These are phyloP conservation scores for Nissolia schottii DNA, from an alignment of 306 rosid species.

Conservation along the genomic window DNA sequence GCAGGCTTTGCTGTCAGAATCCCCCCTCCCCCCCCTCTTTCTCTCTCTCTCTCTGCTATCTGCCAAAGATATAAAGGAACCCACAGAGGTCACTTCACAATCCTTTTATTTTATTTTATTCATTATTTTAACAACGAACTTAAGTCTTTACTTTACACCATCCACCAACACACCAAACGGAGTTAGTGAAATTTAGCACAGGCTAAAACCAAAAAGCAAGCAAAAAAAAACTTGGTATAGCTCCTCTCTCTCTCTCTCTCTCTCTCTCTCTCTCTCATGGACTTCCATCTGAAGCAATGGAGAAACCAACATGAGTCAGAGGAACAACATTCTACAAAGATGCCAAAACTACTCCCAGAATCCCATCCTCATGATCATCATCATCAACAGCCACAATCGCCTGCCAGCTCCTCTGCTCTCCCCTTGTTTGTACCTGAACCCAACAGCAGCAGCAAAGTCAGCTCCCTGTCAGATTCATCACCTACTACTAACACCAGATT, in stretches of 20 bases:
- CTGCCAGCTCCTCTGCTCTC: constrained; percentile 58
- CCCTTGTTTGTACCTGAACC: constrained; percentile 72
- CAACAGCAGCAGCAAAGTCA: constrained; percentile 43
- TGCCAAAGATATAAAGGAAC: constrained; percentile 51
- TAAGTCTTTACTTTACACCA: constrained; percentile 44
- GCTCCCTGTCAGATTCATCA: constrained; percentile 54
- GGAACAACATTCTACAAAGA: constrained; percentile 66
- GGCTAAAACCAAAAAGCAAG: constrained; percentile 16
- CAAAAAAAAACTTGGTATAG: background rate
- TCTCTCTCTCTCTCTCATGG: constrained; percentile 54
- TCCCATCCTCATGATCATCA: too few species aligned
- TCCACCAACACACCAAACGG: constrained; percentile 24
- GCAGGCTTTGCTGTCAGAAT: constrained; percentile 76
- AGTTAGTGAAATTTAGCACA: constrained; percentile 12
- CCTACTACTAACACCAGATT: constrained; percentile 34
- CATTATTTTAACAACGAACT: constrained; percentile 1
- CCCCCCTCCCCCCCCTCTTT: too few species aligned
- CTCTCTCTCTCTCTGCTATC: constrained; percentile 18
- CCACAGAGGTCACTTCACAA: constrained; percentile 33
- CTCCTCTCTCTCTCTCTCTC: background rate
- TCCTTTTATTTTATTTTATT: background rate
- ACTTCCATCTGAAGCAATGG: constrained; percentile 85
- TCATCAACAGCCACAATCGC: constrained; percentile 37
- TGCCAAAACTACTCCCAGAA: constrained; percentile 66
- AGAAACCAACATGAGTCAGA: constrained; percentile 89